Evolutionary conservation across 352 stramenopile species (phyloP).

Genomic region (Phytophthora colocasiae): DNA sequence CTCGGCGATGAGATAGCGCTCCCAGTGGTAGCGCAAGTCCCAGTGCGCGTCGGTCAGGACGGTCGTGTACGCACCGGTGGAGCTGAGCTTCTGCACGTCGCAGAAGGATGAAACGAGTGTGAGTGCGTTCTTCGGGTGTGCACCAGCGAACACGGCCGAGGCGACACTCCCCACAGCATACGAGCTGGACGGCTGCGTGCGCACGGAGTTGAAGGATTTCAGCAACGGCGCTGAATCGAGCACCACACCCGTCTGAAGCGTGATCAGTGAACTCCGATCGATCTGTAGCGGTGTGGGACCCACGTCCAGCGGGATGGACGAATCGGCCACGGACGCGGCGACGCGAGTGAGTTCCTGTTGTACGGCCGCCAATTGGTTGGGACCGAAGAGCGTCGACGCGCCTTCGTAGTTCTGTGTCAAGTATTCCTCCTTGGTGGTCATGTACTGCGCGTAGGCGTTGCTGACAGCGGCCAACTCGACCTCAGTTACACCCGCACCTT

Average conservation of each 20-base stretch:
- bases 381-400: constrained; percentile 72
- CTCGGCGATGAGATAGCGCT: constrained; percentile 25
- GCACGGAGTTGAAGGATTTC: constrained; percentile 41
- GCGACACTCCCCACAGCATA: constrained; percentile 45
- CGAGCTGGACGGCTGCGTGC: constrained; percentile 29
- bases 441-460: constrained; percentile 1
- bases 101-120: constrained; percentile 2
- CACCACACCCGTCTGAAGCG: constrained; percentile 44
- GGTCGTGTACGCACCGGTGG: constrained; percentile 26
- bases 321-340: constrained; percentile 32
- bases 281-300: constrained; percentile 49
- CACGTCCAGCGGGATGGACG: constrained; percentile 33
- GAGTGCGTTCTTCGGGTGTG: constrained; percentile 55
- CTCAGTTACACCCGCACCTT: not conserved
- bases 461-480: not conserved
- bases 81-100: constrained; percentile 39
- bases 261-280: constrained; percentile 42
- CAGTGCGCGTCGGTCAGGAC: constrained; percentile 57
- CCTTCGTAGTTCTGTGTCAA: constrained; percentile 68
- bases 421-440: constrained; percentile 57
- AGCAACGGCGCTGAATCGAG: constrained; percentile 35
- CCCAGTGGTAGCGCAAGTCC: constrained; percentile 55
- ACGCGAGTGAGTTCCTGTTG: constrained; percentile 43
- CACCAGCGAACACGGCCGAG: constrained; percentile 24
- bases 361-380: constrained; percentile 62